These are phyloP conservation scores for Epichloe elymi DNA, from an alignment of 2,329 filamentous ascomycete species.

Conservation along the genomic window DNA sequence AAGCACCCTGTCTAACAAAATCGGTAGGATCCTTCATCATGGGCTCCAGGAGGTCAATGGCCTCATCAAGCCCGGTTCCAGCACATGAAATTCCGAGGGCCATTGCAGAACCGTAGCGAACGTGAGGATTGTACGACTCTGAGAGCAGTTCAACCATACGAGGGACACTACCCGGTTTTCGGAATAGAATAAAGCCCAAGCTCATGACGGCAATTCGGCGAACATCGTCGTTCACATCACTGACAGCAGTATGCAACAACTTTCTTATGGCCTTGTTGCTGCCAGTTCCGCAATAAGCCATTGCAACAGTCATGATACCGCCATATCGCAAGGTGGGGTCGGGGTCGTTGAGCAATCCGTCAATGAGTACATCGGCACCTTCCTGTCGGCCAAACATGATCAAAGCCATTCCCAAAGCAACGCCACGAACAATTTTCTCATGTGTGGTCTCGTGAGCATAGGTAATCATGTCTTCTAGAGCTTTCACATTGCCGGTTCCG, in stretches of 20 bases:
- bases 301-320: constrained; percentile 95
- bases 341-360: constrained; percentile 82
- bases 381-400: constrained; percentile 98
- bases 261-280: constrained; percentile 98
- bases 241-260: constrained; percentile 89
- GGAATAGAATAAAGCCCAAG: constrained; percentile 94
- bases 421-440: constrained; percentile 94
- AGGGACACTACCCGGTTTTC: constrained; percentile 91
- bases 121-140: constrained; percentile 97
- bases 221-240: constrained; percentile 95
- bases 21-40: constrained; percentile 99
- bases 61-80: constrained; percentile 88
- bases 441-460: constrained; percentile 97
- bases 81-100: constrained; percentile 96
- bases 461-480: constrained; percentile 90
- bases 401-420: constrained; percentile 90
- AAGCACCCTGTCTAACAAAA: constrained; percentile 90
- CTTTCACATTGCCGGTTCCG: constrained; percentile 89
- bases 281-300: constrained; percentile 92
- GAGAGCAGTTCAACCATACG: constrained; percentile 97
- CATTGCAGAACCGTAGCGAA: constrained; percentile 96
- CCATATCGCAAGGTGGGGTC: constrained; percentile 91
- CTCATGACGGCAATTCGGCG: constrained; percentile 94
- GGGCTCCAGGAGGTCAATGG: constrained; percentile 89
- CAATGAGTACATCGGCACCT: constrained; percentile 85